A percentile compares a stretch with the other conserved stretches of the same genome.
phyloP scores from a whole-genome alignment of 768 basidiomycete species.

The Astraeus odoratus region DNA sequence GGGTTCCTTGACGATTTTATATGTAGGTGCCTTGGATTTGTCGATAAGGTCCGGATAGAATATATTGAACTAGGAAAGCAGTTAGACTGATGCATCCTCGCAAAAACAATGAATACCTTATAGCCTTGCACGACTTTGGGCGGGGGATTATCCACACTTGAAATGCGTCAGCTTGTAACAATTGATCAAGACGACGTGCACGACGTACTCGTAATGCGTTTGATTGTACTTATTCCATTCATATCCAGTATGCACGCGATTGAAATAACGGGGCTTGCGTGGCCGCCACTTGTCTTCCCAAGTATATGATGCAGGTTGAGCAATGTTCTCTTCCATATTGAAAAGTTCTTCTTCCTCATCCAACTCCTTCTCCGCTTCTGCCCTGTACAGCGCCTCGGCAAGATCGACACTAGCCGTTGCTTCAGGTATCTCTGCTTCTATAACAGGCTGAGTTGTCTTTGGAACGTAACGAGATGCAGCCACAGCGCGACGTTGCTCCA shows the following conservation, averaged over 20 bases:
- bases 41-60: slow-evolving; percentile 99
- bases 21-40: slow-evolving; percentile 94
- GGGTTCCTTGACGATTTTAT: slow-evolving; percentile 89
- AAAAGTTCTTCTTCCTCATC: slow-evolving; percentile 96
- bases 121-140: slow-evolving; percentile 99
- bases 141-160: slow-evolving; percentile 93
- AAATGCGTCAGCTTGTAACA: slow-evolving; percentile 10
- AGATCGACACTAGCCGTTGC: slow-evolving; percentile 61
- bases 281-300: slow-evolving; percentile 99
- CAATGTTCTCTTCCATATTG: slow-evolving; percentile 86
- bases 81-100: not conserved
- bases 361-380: slow-evolving; percentile 85
- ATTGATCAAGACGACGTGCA: not conserved
- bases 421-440: slow-evolving; percentile 52
- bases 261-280: slow-evolving; percentile 96
- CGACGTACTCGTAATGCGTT: slow-evolving; percentile 89
- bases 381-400: slow-evolving; percentile 84
- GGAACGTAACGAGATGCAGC: slow-evolving; percentile 85
- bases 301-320: slow-evolving; percentile 79
- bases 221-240: slow-evolving; percentile 99
- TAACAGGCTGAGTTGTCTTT: slow-evolving; percentile 56
- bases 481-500: slow-evolving; percentile 72
- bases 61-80: slow-evolving; percentile 68
- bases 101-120: slow-evolving; percentile 46
- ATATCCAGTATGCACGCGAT: slow-evolving; percentile 97